Conservation (phyloP, 139 green algal species). For the Ulvella scutata region DNA sequence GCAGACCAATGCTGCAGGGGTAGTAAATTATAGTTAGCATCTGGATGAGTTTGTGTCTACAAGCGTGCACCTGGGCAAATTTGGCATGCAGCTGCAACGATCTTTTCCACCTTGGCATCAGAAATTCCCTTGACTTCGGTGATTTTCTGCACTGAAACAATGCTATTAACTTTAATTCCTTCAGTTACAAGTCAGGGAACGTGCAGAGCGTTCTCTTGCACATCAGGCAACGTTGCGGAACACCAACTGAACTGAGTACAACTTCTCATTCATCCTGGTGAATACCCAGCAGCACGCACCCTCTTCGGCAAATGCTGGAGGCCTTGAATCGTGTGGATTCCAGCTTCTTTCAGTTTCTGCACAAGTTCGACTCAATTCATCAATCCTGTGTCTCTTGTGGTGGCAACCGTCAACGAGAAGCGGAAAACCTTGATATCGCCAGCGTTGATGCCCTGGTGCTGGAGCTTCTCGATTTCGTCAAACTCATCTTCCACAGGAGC, state of each 20-base stretch:
- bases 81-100: constrained; percentile 50
- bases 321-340: background rate
- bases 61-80: constrained; percentile 8
- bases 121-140: constrained; percentile 77
- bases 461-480: constrained; percentile 43
- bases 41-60: constrained; percentile 15
- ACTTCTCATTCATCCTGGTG: constrained; percentile 84
- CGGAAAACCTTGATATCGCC: background rate
- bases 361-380: background rate
- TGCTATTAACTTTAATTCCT: background rate
- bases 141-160: constrained; percentile 34
- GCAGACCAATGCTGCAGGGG: too few relatives aligned
- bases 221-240: constrained; percentile 70
- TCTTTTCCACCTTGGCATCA: constrained; percentile 90
- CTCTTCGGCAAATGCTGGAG: background rate
- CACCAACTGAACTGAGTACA: constrained; percentile 54
- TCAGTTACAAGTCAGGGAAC: background rate
- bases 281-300: constrained; percentile 11
- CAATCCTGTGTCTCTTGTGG: too few relatives aligned
- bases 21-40: constrained; percentile 6
- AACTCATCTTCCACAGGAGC: constrained; percentile 29
- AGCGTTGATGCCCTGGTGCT: constrained; percentile 45
- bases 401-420: background rate
- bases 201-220: constrained; percentile 35
- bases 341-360: background rate